Evolutionary conservation across 192 early-diverging fungal genomes (phyloP), one percentile per base, ranked within the genome.

Genomic region (Coemansia asiatica): DNA sequence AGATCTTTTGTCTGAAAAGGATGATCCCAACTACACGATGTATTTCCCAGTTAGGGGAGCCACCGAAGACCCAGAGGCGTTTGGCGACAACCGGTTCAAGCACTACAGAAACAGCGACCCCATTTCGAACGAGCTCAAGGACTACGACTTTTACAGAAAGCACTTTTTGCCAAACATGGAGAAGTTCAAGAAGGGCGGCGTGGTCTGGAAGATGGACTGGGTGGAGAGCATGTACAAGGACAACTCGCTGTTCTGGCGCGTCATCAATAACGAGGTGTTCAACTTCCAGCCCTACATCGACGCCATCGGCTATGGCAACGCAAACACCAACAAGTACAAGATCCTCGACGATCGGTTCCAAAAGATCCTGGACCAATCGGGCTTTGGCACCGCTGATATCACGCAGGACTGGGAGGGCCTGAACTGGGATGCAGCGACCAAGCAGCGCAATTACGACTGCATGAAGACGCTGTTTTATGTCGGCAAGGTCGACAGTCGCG

Each of bases 391-490:
- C 56, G 57, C 84, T 81, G 76, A 79, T 18, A 73, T 79, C 19
- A 73, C 76, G 7, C 26, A 56, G 38, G 28, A 66, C 63, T 68
- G 89, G 79, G 44, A 60, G 19, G 68, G 64, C 6, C 56, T 86
- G 79, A 40, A 68, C 63, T 59, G 70, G 75, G 57, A 67, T 47
- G 27, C 61, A 0, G 15, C n/a, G 0, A 72, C 71, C 1, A 44
- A 60, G 22, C 21, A 69, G 68, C 27, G 75, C 82, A 72, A 65
- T 64, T 51, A 85, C 72, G 79, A 89, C 38, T 98, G 96, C 82
- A 84, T 98, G 40, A 86, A 96, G 47, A 84, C 83, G 28, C 74
- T 91, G 22, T 98, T 96, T 67, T 95, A 92, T 56, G 77, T 91
- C 7, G 96, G 94, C 60, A 66, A 78, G 44, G 53, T 96, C 27